A percentile compares a stretch with the other conserved stretches of the same genome.
Conservation (phyloP, 2,329 filamentous ascomycete genomes). For the Fusarium caatingaense region DNA sequence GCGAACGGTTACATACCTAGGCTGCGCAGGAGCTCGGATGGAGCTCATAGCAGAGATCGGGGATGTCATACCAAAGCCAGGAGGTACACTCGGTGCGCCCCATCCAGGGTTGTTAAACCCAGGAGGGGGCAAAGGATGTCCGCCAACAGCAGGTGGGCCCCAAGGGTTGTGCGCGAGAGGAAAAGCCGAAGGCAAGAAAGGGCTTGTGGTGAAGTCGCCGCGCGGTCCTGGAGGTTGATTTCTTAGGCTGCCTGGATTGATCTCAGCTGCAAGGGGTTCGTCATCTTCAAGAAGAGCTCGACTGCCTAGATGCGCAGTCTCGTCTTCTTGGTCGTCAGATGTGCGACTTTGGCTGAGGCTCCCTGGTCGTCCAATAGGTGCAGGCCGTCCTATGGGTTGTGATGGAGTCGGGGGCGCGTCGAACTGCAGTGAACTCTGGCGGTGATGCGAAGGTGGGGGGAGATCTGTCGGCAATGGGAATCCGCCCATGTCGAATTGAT, state of each 20-base stretch:
- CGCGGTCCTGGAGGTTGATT: conserved; percentile 65
- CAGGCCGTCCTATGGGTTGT: conserved; percentile 82
- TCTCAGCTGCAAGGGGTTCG: conserved; percentile 59
- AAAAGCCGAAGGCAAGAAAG: conserved; percentile 58
- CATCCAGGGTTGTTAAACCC: conserved; percentile 58
- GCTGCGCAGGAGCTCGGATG: conserved; percentile 58
- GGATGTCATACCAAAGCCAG: conserved; percentile 51
- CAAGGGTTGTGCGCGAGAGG: conserved; percentile 55
- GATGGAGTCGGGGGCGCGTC: conserved; percentile 67
- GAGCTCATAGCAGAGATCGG: conserved; percentile 47
- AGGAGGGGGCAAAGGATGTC: conserved; percentile 58
- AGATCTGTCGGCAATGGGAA: conserved; percentile 51
- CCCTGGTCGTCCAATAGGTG: conserved; percentile 87
- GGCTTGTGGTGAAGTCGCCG: conserved; percentile 54
- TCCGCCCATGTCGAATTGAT: conserved; percentile 49
- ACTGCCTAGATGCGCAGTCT: conserved; percentile 86
- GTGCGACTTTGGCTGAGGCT: conserved; percentile 72
- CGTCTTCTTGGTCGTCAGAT: conserved; percentile 71
- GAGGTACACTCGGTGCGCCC: conserved; percentile 50
- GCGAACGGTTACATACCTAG: conserved; percentile 76
- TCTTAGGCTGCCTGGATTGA: conserved; percentile 51
- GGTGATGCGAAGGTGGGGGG: conserved; percentile 68
- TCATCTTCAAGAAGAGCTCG: conserved; percentile 87
- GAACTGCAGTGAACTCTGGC: conserved; percentile 79
- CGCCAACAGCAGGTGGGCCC: conserved; percentile 52